Percentiles rank a stretch among this genome's conserved stretches.
Conservation (phyloP, 73 alveolate genomes). For the Tetrahymena elliotti region DNA sequence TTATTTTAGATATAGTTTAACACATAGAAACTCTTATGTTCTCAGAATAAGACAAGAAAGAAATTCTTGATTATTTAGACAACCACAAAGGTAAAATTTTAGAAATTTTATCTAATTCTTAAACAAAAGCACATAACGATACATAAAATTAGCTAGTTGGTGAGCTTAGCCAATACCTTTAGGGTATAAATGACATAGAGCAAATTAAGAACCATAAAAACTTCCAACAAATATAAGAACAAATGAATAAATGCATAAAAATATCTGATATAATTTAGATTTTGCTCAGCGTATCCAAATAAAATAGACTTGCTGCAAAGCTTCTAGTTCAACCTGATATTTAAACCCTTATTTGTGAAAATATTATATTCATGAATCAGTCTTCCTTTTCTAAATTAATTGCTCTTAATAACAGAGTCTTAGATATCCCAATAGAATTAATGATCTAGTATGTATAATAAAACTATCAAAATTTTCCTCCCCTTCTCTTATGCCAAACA, state of each 20-base stretch:
- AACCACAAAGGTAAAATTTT: no score
- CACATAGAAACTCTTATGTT: not conserved
- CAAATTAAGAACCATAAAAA: not conserved
- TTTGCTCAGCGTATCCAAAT: not conserved
- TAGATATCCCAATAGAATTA: not conserved
- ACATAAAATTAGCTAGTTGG: not conserved
- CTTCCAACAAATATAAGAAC: not conserved
- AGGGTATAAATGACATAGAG: not conserved
- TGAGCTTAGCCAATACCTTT: not conserved
- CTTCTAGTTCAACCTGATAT: not conserved
- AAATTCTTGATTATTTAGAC: not conserved
- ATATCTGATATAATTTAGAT: not conserved
- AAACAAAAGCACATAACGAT: not conserved
- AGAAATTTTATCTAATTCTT: not conserved
- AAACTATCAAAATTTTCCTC: not conserved
- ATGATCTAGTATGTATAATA: not conserved
- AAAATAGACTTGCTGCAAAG: not conserved
- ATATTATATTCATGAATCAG: not conserved
- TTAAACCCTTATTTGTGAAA: not conserved
- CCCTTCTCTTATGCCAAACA: not conserved
- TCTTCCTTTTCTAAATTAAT: not conserved
- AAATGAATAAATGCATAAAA: not conserved
- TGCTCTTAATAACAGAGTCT: not conserved
- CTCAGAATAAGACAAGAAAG: not conserved
- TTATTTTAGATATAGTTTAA: not conserved